These are phyloP conservation scores for Lichina pygmaea DNA, from an alignment of 495 filamentous ascomycete species.

Conservation along the genomic window DNA sequence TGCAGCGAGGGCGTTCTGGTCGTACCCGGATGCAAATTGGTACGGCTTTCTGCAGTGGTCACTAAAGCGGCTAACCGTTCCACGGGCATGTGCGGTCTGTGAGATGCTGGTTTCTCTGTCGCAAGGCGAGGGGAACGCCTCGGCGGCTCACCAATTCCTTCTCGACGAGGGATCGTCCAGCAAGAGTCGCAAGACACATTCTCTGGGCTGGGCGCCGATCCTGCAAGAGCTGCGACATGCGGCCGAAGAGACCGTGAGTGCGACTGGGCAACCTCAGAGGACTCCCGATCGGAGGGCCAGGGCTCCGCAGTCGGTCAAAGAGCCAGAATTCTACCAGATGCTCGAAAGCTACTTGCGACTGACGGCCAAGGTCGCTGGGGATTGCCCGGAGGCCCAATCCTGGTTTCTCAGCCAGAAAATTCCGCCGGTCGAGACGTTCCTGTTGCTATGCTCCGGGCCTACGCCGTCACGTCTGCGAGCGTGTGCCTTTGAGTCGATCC, in stretches of 20 bases:
- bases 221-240: slow-evolving; percentile 68
- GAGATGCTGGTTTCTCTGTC: slow-evolving; percentile 80
- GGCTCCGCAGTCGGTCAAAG: slow-evolving; percentile 28
- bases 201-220: slow-evolving; percentile 77
- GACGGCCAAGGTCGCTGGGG: slow-evolving; percentile 45
- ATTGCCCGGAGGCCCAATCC: slow-evolving; percentile 36
- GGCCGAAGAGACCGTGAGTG: slow-evolving; percentile 36
- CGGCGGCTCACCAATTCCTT: slow-evolving; percentile 63
- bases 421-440: slow-evolving; percentile 33
- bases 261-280: slow-evolving; percentile 25
- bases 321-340: slow-evolving; percentile 77
- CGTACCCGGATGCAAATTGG: slow-evolving; percentile 64
- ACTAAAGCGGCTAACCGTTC: slow-evolving; percentile 71
- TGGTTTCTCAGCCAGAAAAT: slow-evolving; percentile 41
- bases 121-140: slow-evolving; percentile 48
- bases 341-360: slow-evolving; percentile 77
- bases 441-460: slow-evolving; percentile 37
- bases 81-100: slow-evolving; percentile 79
- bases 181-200: slow-evolving; percentile 50
- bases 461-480: slow-evolving; percentile 52
- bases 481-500: slow-evolving; percentile 41
- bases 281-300: slow-evolving; percentile 30
- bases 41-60: slow-evolving; percentile 91
- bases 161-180: slow-evolving; percentile 58
- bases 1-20: slow-evolving; percentile 69